These are phyloP conservation scores for Pythium biforme DNA, from an alignment of 352 stramenopile species.

Conservation along the genomic window DNA sequence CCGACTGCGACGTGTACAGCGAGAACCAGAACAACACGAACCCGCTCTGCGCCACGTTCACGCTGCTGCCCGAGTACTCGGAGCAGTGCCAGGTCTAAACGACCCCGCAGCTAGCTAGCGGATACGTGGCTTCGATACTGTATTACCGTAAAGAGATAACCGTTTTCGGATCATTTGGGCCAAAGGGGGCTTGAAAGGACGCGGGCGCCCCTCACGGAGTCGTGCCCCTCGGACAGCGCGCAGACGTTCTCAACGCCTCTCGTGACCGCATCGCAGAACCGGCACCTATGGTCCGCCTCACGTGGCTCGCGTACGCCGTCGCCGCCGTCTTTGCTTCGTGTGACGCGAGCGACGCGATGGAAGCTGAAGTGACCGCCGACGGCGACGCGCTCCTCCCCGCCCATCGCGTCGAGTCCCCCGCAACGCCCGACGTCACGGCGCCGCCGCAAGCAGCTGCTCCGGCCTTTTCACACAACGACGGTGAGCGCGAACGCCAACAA, in stretches of 20 bases:
- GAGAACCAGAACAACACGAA: slow-evolving; percentile 24
- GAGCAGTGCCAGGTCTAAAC: slow-evolving; percentile 10
- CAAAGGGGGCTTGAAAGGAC: too few species aligned
- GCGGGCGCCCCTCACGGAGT: too few species aligned
- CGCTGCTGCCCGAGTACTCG: slow-evolving; percentile 29
- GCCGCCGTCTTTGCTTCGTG: not conserved
- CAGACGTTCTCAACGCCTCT: too few species aligned
- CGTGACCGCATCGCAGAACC: too few species aligned
- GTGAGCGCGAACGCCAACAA: too few species aligned
- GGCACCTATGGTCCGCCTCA: not conserved
- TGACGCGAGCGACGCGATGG: not conserved
- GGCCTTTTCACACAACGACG: not conserved
- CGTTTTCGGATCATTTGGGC: too few species aligned
- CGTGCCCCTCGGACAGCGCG: too few species aligned
- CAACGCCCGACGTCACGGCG: not conserved
- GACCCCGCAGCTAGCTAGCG: too few species aligned
- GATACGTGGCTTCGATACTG: too few species aligned
- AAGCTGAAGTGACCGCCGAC: not conserved
- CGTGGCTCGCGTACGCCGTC: not conserved
- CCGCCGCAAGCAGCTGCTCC: not conserved
- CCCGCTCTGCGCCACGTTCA: slow-evolving; percentile 48
- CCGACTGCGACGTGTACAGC: slow-evolving; percentile 76
- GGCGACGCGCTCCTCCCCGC: not conserved
- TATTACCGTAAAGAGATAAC: too few species aligned
- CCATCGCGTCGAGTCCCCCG: not conserved